Base-by-base conservation (phyloP, 768 basidiomycete genomes). In the Auricularia heimuer region DNA sequence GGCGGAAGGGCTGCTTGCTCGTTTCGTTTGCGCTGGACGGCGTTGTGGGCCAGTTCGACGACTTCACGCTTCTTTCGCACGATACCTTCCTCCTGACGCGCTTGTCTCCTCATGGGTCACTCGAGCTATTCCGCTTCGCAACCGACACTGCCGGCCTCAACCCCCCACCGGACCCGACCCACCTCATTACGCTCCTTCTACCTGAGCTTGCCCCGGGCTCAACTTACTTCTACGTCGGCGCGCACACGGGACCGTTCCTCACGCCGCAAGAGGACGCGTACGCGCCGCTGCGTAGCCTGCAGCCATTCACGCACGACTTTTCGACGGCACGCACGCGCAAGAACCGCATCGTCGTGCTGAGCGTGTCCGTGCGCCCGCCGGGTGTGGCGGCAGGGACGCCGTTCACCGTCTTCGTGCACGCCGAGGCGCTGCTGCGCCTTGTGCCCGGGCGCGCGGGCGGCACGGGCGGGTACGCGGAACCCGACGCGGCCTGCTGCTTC, bases 21-120 rank as follows among this genome's bases (percentile, higher is more conserved):
- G 75, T 80, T 11, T 33, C 37, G 16, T 34, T 54, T 39, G 42
- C 24, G 45, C 33, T 47, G 34, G 35, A 47, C 24, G 44, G 7
- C 34, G 24, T 42, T 11, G 54, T 47, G 44, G 42, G 63, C 35
- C 62, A 65, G 82, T 72, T 76, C 0, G 77, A 72, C 68, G 80
- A 83, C 70, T 82, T 84, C 69, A 75, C 79, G 0, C 81, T 85
- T 62, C 71, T 86, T 56, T 76, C 77, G 3, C 71, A 72, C 10
- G 75, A 79, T 2, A 75, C 81, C 10, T 79, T 77, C 70, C 75
- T 81, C 65, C 63, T 84, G 16, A 80, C 83, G 11, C 72, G 73
- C 12, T 64, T 67, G 3, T 47, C 63, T 4, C 70, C 70, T 4
- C 51, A 60, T 4, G 83, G 83, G 3, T 65, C 76, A 1, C 74